These are phyloP conservation scores for Echria macrotheca DNA, from an alignment of 495 filamentous ascomycete species.

Conservation along the genomic window DNA sequence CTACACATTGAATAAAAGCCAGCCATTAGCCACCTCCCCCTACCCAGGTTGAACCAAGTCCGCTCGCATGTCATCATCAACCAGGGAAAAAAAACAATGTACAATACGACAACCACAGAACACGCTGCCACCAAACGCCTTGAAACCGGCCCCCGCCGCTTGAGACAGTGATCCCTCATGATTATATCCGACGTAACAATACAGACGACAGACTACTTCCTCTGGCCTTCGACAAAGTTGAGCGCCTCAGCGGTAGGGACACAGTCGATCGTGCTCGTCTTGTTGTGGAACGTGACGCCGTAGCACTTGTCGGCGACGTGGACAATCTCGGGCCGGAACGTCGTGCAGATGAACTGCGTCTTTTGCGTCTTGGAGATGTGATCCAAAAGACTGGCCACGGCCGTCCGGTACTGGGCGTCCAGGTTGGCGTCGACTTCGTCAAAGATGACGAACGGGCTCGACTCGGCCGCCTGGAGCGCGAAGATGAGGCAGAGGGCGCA, in stretches of 20 bases:
- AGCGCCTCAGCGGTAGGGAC: conserved; percentile 83
- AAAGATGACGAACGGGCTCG: conserved; percentile 97
- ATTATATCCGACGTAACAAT: too few species aligned
- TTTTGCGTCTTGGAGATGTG: conserved; percentile 59
- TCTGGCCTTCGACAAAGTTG: conserved; percentile 81
- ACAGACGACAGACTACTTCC: conserved; percentile 12
- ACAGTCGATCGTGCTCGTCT: conserved; percentile 87
- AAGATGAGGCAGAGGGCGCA: conserved; percentile 95
- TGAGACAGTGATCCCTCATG: too few species aligned
- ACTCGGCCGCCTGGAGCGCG: conserved; percentile 96
- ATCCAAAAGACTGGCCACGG: conserved; percentile 81
- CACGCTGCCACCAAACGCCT: too few species aligned
- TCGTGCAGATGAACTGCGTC: conserved; percentile 79
- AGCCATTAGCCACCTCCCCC: too few species aligned
- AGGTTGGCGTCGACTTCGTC: conserved; percentile 99
- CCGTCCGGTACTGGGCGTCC: conserved; percentile 94
- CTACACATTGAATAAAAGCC: too few species aligned
- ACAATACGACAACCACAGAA: too few species aligned
- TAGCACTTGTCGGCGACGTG: conserved; percentile 96
- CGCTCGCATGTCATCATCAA: too few species aligned
- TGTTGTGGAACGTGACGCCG: conserved; percentile 88
- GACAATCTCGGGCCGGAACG: conserved; percentile 96
- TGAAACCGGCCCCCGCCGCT: too few species aligned
- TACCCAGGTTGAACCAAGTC: too few species aligned
- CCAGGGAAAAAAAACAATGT: too few species aligned